Conservation (phyloP, 768 basidiomycete species). For the Pulveroboletus sp. region DNA sequence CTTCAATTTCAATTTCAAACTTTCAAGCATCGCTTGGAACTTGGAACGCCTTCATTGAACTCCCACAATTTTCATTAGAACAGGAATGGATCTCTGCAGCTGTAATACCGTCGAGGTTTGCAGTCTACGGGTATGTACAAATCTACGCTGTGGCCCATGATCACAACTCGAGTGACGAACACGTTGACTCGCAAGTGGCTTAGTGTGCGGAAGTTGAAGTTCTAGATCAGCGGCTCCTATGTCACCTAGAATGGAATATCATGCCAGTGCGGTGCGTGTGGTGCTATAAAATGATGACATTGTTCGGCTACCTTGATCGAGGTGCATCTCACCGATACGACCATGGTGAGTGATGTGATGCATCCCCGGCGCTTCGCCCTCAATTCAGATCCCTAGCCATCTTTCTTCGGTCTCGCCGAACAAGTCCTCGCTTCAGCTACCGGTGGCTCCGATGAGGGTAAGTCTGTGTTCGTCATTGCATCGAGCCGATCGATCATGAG, state of each 20-base stretch:
- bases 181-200: not conserved
- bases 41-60: no score
- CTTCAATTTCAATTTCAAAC: no score
- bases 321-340: constrained; percentile 5
- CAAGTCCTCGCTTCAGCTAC: constrained; percentile 54
- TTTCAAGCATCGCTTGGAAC: no score
- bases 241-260: constrained; percentile 22
- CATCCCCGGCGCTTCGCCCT: not conserved
- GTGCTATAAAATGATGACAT: constrained; percentile 16
- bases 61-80: not conserved
- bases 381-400: constrained; percentile 44
- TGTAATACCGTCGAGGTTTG: not conserved
- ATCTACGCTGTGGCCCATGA: not conserved
- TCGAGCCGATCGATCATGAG: constrained; percentile 9
- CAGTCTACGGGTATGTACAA: not conserved
- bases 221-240: constrained; percentile 14
- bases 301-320: constrained; percentile 9
- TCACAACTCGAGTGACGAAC: no score
- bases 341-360: constrained; percentile 22
- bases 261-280: constrained; percentile 16
- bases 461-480: constrained; percentile 1
- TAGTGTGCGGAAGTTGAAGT: no score
- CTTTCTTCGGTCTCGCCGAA: constrained; percentile 67
- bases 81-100: no score
- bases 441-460: constrained; percentile 3